Evolutionary conservation across 192 early-diverging fungal genomes (phyloP), one percentile per base, ranked within the genome.

Genomic region (Obelidium mucronatum): DNA sequence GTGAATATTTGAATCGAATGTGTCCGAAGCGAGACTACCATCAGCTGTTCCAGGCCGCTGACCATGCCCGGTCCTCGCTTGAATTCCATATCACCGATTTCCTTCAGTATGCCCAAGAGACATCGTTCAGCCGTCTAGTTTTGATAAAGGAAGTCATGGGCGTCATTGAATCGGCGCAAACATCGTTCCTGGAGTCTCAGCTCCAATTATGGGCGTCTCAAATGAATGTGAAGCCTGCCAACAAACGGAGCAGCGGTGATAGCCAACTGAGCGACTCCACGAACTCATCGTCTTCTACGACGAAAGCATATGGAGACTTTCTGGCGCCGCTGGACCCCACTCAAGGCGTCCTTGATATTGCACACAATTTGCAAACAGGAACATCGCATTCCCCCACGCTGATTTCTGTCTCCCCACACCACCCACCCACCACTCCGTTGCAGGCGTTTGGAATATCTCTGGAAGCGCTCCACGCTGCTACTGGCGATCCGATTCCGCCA

Each of bases 71-170:
- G 13, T 37, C 60, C 24, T 79, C 82, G 5, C 73, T 83, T 22
- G 79, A 83, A 59, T 83, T 78, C 58, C 73, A 78, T 30, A 83
- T 83, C 31, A 79, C 79, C 3, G 79, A 83, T 36, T 83, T 78
- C 56, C 58, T 80, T 1, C 33, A 78, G 11, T 72, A 67, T 28
- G 79, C 74, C 6, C 79, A 83, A 65, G 79, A 83, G 36, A 75
- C 77, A 26, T 67, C 78, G 54, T 24, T 28, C 22, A 68, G 56
- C 26, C 71, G 82, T 4, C 37, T 83, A 15, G 59, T 52, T 31
- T 64, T 83, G 3, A 36, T 48, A 40, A 70, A 67, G 63, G 82
- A 83, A 40, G 72, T 67, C 3, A 40, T 68, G n/a, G 6, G 19
- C 19, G 67, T 44, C 13, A 22, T 77, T 26, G 67, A 77, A 62